Conservation (phyloP, 441 rosid genomes). For the Melastoma candidum region DNA sequence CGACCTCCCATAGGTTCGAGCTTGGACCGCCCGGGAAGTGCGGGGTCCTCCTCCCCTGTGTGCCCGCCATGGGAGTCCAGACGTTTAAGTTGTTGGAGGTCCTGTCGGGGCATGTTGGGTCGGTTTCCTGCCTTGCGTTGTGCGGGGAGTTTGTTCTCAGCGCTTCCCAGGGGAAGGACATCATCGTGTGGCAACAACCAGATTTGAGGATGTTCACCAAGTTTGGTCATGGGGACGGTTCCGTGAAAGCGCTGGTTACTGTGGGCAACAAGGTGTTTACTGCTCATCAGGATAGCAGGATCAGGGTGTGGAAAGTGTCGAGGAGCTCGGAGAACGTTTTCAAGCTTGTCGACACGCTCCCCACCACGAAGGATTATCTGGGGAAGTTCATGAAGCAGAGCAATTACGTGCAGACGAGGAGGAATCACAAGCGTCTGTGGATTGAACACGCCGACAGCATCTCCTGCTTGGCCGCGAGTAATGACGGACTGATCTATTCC, state of each 20-base stretch:
- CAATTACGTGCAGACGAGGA: constrained; percentile 67
- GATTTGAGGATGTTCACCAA: constrained; percentile 71
- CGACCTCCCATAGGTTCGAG: constrained; percentile 30
- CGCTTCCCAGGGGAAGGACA: constrained; percentile 84
- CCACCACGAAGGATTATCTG: constrained; percentile 72
- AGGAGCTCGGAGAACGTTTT: constrained; percentile 75
- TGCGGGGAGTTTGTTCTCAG: constrained; percentile 83
- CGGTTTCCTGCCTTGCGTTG: constrained; percentile 69
- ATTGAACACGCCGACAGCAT: constrained; percentile 87
- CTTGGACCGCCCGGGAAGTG: constrained; percentile 15
- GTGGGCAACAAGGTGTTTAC: constrained; percentile 70
- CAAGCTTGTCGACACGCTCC: constrained; percentile 65
- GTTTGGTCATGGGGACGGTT: constrained; percentile 83
- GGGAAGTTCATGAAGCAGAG: constrained; percentile 90
- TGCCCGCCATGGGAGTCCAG: constrained; percentile 21
- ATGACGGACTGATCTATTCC: constrained; percentile 52
- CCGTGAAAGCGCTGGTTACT: constrained; percentile 68
- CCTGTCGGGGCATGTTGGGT: constrained; percentile 62
- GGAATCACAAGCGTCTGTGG: constrained; percentile 79
- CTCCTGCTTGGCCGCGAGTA: constrained; percentile 56
- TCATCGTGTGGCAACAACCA: constrained; percentile 95
- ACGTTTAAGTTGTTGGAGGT: constrained; percentile 50
- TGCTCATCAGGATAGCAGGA: constrained; percentile 87
- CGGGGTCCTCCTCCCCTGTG: constrained; percentile 17
- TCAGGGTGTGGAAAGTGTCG: constrained; percentile 84